Conservation (phyloP, 345 rosid species). For the Dipteronia dyeriana region DNA sequence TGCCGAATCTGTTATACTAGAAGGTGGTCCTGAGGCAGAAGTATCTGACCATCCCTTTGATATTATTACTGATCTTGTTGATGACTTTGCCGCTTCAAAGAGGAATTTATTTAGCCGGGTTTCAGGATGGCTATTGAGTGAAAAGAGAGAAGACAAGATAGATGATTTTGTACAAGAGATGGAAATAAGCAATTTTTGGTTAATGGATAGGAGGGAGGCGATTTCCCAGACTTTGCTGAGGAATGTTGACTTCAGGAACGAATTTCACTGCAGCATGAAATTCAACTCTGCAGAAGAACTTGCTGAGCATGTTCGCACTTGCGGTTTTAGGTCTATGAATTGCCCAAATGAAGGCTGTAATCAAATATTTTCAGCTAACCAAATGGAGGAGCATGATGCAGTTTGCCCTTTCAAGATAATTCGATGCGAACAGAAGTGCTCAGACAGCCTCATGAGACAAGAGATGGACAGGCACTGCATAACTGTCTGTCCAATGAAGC, state of each 20-base stretch:
- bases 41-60: constrained; percentile 72
- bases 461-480: constrained; percentile 94
- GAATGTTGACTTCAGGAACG: constrained; percentile 74
- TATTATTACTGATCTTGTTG: constrained; percentile 61
- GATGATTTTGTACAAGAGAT: constrained; percentile 89
- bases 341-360: constrained; percentile 76
- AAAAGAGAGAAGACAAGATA: constrained; percentile 78
- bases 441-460: constrained; percentile 63
- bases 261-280: constrained; percentile 67
- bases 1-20: constrained; percentile 64
- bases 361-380: constrained; percentile 49
- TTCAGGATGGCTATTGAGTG: constrained; percentile 84
- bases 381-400: constrained; percentile 65
- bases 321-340: constrained; percentile 62
- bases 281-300: constrained; percentile 57
- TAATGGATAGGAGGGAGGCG: constrained; percentile 53
- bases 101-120: constrained; percentile 77
- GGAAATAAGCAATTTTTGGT: constrained; percentile 86
- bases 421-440: constrained; percentile 80
- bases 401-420: constrained; percentile 82
- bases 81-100: constrained; percentile 71
- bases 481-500: constrained; percentile 85
- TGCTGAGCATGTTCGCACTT: constrained; percentile 39
- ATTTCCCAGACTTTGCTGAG: constrained; percentile 59
- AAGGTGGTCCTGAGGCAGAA: constrained; percentile 48